Base-by-base conservation (phyloP, 371 early-diverging fungal genomes). In the Mucor sp. region DNA sequence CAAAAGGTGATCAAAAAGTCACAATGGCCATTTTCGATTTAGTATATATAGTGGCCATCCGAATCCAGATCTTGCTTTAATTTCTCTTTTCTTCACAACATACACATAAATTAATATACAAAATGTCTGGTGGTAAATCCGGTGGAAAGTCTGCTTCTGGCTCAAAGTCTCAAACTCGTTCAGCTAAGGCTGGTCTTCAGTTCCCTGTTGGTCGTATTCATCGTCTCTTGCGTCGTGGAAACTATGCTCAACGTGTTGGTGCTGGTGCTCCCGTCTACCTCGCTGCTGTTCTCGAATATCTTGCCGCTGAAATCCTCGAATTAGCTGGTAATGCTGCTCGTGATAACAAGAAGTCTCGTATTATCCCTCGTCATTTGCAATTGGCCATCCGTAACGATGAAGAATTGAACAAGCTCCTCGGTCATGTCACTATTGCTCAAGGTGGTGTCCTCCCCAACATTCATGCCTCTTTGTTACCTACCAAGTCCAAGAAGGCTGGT, bases 161-260 rank as follows among this genome's bases (percentile, higher is more conserved):
- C 72, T 66, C 85, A 72, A 80, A 84, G 76, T 80, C 85, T 69
- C 87, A 84, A 76, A 81, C 87, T 68, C 84, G 91, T 73, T 94
- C 95, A 37, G 76, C 89, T 69, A 91, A 91, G 83, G 94, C 94
- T 73, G 94, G 94, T 81, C 91, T 94, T 67, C 94, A 94, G 79
- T 96, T 96, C 91, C 97, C 97, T 67, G 95, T 95, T 73, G 95
- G 95, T 79, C 95, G 97, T 93, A 91, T 97, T 77, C 96, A 97
- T 85, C 93, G 96, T 90, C 90, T 93, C 64, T 87, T 97, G 69
- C 92, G 96, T 78, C 93, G 93, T 85, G 96, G 96, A 71, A 95
- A 95, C 92, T 96, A 96, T 80, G 95, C 96, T 69, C 94, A 93
- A 80, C 93, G 96, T 87, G 90, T 96, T 65, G 95, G 94, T 84